These are phyloP conservation scores for Mortierella sp. DNA, from an alignment of 371 early-diverging fungal genomes.

Conservation along the genomic window DNA sequence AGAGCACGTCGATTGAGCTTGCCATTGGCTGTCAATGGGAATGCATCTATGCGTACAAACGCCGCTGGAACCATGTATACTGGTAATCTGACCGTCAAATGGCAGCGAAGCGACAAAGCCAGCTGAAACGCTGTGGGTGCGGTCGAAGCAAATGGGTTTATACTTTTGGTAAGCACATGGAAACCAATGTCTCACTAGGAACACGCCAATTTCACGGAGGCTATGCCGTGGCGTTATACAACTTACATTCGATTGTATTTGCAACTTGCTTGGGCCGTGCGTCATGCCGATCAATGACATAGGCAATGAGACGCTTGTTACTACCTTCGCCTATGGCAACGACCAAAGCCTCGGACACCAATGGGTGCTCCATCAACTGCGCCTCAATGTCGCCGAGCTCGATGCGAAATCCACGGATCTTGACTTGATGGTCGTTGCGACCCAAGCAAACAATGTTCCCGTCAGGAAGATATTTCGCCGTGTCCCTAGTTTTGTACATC, in stretches of 20 bases:
- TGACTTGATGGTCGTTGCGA: too few relatives aligned
- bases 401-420: too few relatives aligned
- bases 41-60: conserved; percentile 14
- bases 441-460: too few relatives aligned
- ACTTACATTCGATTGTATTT: not conserved
- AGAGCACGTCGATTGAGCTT: conserved; percentile 29
- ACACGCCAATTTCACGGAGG: too few relatives aligned
- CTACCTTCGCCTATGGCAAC: conserved; percentile 1
- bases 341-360: conserved; percentile 9
- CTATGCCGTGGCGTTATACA: not conserved
- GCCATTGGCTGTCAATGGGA: conserved; percentile 21
- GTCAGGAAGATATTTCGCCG: too few relatives aligned
- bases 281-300: conserved; percentile 6
- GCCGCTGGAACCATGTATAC: conserved; percentile 42
- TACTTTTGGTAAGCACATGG: too few relatives aligned
- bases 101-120: not conserved
- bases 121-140: not conserved
- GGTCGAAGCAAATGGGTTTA: too few relatives aligned
- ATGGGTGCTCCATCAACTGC: conserved; percentile 13
- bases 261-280: not conserved
- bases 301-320: conserved; percentile 29
- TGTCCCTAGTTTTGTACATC: too few relatives aligned
- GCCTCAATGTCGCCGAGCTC: too few relatives aligned
- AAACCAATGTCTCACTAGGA: too few relatives aligned
- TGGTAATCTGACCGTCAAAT: conserved; percentile 13